Conservation (phyloP, 2,329 filamentous ascomycete species). For the Aspergillus fijiensis region DNA sequence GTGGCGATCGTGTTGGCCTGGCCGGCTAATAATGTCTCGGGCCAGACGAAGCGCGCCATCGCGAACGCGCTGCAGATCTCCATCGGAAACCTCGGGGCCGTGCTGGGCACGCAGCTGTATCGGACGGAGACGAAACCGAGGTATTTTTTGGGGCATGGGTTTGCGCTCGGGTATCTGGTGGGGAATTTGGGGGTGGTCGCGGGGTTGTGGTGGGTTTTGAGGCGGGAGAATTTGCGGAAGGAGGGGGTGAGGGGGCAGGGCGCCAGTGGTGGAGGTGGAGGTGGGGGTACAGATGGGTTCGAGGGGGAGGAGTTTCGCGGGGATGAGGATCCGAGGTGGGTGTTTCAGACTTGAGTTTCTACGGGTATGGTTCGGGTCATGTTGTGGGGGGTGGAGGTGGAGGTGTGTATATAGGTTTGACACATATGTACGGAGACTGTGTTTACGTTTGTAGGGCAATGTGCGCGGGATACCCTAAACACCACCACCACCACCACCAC, state of each 20-base stretch:
- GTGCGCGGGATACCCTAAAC: too few species aligned
- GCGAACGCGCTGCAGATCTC: constrained; percentile 71
- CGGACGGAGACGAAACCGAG: constrained; percentile 59
- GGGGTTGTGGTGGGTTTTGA: constrained; percentile 55
- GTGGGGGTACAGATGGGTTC: constrained; percentile 54
- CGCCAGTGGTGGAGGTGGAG: constrained; percentile 44
- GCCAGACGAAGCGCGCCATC: constrained; percentile 67
- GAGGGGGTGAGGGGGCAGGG: constrained; percentile 47
- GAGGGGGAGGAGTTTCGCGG: constrained; percentile 38
- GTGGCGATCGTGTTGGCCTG: constrained; percentile 64
- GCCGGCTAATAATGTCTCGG: constrained; percentile 70
- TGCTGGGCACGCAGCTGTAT: constrained; percentile 70
- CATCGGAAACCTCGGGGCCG: constrained; percentile 67
- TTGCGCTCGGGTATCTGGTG: constrained; percentile 64
- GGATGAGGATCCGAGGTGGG: constrained; percentile 64
- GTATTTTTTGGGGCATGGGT: constrained; percentile 65
- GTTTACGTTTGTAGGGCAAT: too few species aligned
- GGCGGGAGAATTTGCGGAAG: constrained; percentile 58
- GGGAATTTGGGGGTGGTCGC: constrained; percentile 57
- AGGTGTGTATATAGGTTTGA: too few species aligned
- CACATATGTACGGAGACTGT: too few species aligned
- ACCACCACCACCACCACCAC: too few species aligned
- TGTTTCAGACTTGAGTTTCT: constrained; percentile 54
- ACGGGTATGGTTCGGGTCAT: too few species aligned
- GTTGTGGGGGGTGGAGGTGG: too few species aligned